These are phyloP conservation scores for Plasmodium blacklocki DNA, from an alignment of 169 alveolate genomes.

Conservation along the genomic window DNA sequence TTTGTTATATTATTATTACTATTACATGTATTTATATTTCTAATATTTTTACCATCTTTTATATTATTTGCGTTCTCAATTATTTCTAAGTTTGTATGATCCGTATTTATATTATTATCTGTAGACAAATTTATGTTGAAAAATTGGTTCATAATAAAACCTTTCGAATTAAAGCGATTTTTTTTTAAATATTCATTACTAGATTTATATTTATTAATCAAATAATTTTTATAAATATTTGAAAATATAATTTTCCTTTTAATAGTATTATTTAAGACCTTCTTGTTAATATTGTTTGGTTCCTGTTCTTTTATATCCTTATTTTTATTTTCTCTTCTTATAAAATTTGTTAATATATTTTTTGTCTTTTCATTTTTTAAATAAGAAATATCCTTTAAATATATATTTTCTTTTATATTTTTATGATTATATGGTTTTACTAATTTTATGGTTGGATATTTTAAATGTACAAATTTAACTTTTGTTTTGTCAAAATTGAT, in stretches of 20 bases:
- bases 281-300: neutral
- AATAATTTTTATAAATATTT: constrained; percentile 19
- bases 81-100: neutral
- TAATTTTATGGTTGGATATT: constrained; percentile 4
- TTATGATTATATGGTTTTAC: neutral
- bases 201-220: constrained; percentile 19
- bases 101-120: no score
- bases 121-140: neutral
- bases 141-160: neutral
- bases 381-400: neutral
- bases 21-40: neutral
- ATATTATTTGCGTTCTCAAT: neutral
- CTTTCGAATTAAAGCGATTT: constrained; percentile 13
- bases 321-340: neutral
- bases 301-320: constrained; percentile 18
- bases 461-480: neutral
- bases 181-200: constrained; percentile 4
- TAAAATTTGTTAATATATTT: neutral
- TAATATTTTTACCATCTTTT: neutral
- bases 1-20: no score
- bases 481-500: neutral
- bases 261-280: neutral
- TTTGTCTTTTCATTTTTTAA: neutral
- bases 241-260: constrained; percentile 7
- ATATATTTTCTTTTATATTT: constrained; percentile 3